Evolutionary conservation across 2,329 filamentous ascomycete species (phyloP), one percentile per base, ranked within the genome.

Genomic region (Coleophoma crateriformis): DNA sequence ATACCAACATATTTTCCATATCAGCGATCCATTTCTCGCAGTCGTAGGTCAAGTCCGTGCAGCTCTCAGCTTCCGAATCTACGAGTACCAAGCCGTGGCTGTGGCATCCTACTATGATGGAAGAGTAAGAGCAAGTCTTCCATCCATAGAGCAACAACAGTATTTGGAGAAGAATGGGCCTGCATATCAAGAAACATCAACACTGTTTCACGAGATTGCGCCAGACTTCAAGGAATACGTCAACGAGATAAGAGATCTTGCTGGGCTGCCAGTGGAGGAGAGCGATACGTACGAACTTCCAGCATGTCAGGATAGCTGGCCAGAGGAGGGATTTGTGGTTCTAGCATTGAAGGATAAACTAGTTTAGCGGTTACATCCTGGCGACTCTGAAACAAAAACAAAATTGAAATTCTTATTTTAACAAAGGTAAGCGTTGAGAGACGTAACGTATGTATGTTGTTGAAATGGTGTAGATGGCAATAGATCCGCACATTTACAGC

Each of bases 161-260:
- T 60, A 55, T 14, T 85, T 81, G 82, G 81, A 85, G 57, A 56
- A 56, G 2, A 72, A 80, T 2, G 67, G 80, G 0, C 71, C 84
- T 11, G 64, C 63, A 17, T 58, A 62, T 13, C 73, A 69, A 39
- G 81, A 81, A 0, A 79, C 84, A 50, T 76, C 78, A 0, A 63
- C 71, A 0, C 70, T 66, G 4, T 85, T 85, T 54, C 68, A 72
- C 0, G 66, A 79, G 4, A 63, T 85, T 7, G 42, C 43, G 11
- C 81, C 81, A 0, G 73, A 84, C 22, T 84, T 85, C 58, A 74
- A 80, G 53, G 73, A 78, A 5, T 85, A 85, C 57, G 85, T 86
- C 55, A 78, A 85, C 58, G 67, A 64, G 0, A 48, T 82, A 19
- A 67, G 77, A 15, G 55, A 50, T 15, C 52, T 81, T 12, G 73